Evolutionary conservation across 768 basidiomycete species (phyloP).

Genomic region (Melanogaster broomeanus): DNA sequence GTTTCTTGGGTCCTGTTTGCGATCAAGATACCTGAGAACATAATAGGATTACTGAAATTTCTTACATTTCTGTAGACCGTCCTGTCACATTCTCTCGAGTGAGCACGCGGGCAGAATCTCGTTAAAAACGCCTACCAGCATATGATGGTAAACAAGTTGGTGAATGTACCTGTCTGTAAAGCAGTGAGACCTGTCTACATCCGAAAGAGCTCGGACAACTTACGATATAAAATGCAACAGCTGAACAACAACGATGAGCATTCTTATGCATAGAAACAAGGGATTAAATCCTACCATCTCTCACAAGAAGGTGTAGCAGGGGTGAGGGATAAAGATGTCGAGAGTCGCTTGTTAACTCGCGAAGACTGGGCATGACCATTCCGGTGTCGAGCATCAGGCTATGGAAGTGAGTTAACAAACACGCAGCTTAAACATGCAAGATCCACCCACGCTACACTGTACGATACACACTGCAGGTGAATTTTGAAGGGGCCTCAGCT

Average conservation of each 20-base stretch:
- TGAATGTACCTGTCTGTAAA: conserved; percentile 4
- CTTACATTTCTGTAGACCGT: conserved; percentile 4
- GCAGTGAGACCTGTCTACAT: not conserved
- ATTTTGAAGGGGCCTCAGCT: not conserved
- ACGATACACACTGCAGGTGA: too few relatives aligned
- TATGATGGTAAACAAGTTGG: conserved; percentile 1
- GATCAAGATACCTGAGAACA: not conserved
- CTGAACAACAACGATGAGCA: not conserved
- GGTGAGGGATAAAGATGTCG: conserved; percentile 6
- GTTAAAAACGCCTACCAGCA: conserved; percentile 11
- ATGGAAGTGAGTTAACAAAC: not conserved
- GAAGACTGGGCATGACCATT: conserved; percentile 6
- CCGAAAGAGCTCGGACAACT: not conserved
- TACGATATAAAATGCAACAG: conserved; percentile 6
- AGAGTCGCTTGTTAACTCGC: conserved; percentile 4
- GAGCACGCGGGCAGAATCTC: not conserved
- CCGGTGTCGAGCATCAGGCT: conserved; percentile 10
- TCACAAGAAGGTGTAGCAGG: conserved; percentile 7
- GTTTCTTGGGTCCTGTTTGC: conserved; percentile 10
- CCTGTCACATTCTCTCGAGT: conserved; percentile 3
- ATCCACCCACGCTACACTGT: too few relatives aligned
- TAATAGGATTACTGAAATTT: not conserved
- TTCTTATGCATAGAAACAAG: not conserved
- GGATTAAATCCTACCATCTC: conserved; percentile 10
- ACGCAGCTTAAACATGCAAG: not conserved